Evolutionary conservation across 345 rosid genomes (phyloP), one percentile per base, ranked within the genome.

Genomic region (Rhodomyrtus tomentosa): DNA sequence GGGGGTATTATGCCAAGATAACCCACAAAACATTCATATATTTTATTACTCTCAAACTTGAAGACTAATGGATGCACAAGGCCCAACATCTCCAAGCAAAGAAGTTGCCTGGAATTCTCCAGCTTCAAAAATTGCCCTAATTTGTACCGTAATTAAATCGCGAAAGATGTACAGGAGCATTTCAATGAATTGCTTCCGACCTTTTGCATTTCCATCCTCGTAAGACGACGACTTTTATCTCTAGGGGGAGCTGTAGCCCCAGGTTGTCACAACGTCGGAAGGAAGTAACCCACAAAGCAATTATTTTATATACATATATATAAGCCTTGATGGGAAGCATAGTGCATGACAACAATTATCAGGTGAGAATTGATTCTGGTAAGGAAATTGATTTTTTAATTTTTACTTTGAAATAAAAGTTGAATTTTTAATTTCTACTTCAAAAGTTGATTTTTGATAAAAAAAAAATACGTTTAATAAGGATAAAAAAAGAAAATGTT

Each of bases 141-240:
- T 22, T 9, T 9, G 25, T 54, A 54, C 24, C 25, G 4, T 5
- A 54, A 54, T 54, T 54, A 24, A 54, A 21, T 54, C 0, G 2
- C 7, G 56, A 54, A 54, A 54, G 4, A 54, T 54, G n/a, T 18
- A 54, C 56, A 0, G 0, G 21, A 8, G 42, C 4, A 54, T 54
- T n/a, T 54, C 56, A 5, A 38, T 5, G 12, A 55, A 38, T 15
- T 54, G 22, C 10, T 38, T 81, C 81, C 22, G 36, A 85, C 87
- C 87, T 59, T 59, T 85, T 5, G 81, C 24, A 72, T 85, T 68
- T 21, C 84, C 84, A 50, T 81, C 84, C 40, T 84, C 87, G n/a
- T 49, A 85, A 52, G 81, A 81, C 62, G 38, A 62, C 27, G 68
- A 81, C n/a, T 84, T 38, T 85, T 85, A 68, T 81, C 84, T 50